Percentiles rank a stretch among this genome's conserved stretches.
phyloP scores from a whole-genome alignment of 2,329 filamentous ascomycete genomes.

The Fusarium subglutinans region DNA sequence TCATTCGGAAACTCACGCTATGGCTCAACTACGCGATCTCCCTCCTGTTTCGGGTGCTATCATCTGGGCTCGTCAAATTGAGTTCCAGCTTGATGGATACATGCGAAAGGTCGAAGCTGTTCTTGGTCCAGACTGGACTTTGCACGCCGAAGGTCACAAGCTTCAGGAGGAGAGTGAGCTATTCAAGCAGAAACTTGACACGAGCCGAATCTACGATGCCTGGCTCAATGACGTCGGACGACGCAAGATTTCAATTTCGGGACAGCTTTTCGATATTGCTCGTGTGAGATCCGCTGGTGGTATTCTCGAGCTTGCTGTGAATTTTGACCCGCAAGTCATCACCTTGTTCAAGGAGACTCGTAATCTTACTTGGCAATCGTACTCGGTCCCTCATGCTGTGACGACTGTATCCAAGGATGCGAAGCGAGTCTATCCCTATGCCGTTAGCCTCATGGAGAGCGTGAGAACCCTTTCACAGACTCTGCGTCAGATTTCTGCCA shows the following conservation, averaged over 20 bases:
- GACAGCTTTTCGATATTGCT: slow-evolving; percentile 88
- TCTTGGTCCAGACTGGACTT: slow-evolving; percentile 90
- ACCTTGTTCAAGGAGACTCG: slow-evolving; percentile 98
- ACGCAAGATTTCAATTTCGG: slow-evolving; percentile 89
- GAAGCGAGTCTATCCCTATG: slow-evolving; percentile 98
- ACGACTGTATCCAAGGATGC: slow-evolving; percentile 97
- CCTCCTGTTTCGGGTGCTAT: slow-evolving; percentile 97
- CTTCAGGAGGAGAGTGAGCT: slow-evolving; percentile 89
- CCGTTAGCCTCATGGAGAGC: slow-evolving; percentile 98
- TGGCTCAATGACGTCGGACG: slow-evolving; percentile 92
- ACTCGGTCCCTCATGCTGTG: slow-evolving; percentile 91
- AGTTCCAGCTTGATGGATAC: slow-evolving; percentile 92
- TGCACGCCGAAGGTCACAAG: slow-evolving; percentile 95
- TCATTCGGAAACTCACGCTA: slow-evolving; percentile 95
- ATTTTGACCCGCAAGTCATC: slow-evolving; percentile 97
- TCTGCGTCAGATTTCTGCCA: slow-evolving; percentile 80
- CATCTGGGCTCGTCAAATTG: slow-evolving; percentile 97
- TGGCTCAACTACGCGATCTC: slow-evolving; percentile 96
- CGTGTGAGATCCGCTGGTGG: slow-evolving; percentile 92
- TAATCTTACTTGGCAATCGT: slow-evolving; percentile 94
- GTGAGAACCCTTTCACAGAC: slow-evolving; percentile 94
- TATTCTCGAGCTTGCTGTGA: slow-evolving; percentile 86
- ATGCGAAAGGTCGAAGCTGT: slow-evolving; percentile 99
- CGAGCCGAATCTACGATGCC: slow-evolving; percentile 90
- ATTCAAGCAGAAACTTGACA: slow-evolving; percentile 96